Evolutionary conservation across 2,329 filamentous ascomycete genomes (phyloP).

Genomic region (Cercospora janseana): DNA sequence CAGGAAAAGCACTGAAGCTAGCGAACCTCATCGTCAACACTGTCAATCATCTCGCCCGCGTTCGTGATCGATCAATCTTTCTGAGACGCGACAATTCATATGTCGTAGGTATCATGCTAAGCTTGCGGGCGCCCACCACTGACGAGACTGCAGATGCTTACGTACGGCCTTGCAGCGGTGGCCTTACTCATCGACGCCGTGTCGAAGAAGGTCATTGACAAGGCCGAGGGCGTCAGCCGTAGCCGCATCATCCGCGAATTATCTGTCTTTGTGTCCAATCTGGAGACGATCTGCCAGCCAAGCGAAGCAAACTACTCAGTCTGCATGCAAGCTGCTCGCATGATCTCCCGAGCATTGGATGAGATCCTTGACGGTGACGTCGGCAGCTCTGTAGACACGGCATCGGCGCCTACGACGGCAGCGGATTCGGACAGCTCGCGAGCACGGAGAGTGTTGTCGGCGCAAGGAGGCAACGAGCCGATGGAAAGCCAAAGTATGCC

Average conservation of each 20-base stretch:
- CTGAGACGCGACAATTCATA: slow-evolving; percentile 22
- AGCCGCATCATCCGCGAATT: slow-evolving; percentile 24
- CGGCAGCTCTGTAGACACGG: neutral
- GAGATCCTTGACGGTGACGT: slow-evolving; percentile 20
- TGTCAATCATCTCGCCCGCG: slow-evolving; percentile 21
- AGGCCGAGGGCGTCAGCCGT: slow-evolving; percentile 16
- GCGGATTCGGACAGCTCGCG: neutral
- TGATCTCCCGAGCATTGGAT: slow-evolving; percentile 23
- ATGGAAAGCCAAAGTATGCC: neutral
- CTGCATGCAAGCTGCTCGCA: slow-evolving; percentile 23
- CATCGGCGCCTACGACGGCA: neutral
- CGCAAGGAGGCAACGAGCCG: too few relatives aligned
- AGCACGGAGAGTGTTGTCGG: too few relatives aligned
- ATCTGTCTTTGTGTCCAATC: slow-evolving; percentile 24
- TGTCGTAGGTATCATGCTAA: slow-evolving; percentile 15
- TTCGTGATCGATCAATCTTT: slow-evolving; percentile 18
- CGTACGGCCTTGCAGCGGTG: slow-evolving; percentile 24
- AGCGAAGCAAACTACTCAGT: slow-evolving; percentile 26
- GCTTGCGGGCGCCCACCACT: neutral
- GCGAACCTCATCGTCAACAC: slow-evolving; percentile 19
- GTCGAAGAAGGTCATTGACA: neutral
- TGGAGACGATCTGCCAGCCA: slow-evolving; percentile 25
- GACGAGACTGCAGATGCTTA: slow-evolving; percentile 16
- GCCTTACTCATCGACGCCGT: slow-evolving; percentile 21
- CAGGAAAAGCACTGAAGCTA: slow-evolving; percentile 7